These are phyloP conservation scores for Stylosanthes scabra DNA, from an alignment of 331 rosid genomes.

Conservation along the genomic window DNA sequence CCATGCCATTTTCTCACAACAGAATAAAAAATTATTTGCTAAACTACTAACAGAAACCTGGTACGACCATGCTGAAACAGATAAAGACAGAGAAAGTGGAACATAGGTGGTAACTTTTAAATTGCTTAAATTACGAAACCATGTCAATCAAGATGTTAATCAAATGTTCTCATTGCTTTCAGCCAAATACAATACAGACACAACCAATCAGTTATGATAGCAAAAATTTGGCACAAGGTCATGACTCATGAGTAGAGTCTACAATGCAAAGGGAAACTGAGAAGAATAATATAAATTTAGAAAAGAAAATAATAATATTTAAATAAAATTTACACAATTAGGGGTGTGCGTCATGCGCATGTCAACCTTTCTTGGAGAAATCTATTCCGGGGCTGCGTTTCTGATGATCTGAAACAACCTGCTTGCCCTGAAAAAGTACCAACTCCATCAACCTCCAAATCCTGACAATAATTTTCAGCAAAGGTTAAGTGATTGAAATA, in stretches of 20 bases:
- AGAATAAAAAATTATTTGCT: neutral
- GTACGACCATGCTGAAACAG: slow-evolving; percentile 13
- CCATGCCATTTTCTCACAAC: no score
- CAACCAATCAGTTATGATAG: slow-evolving; percentile 6
- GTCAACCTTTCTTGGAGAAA: slow-evolving; percentile 77
- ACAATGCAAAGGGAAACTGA: neutral
- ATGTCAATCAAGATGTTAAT: slow-evolving; percentile 15
- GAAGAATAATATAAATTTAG: no score
- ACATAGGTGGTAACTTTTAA: neutral
- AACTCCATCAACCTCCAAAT: slow-evolving; percentile 40
- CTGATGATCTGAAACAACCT: slow-evolving; percentile 38
- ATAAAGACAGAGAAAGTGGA: neutral
- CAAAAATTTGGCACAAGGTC: slow-evolving; percentile 15
- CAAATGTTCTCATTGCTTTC: neutral
- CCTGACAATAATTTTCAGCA: slow-evolving; percentile 53
- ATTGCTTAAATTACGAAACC: slow-evolving; percentile 13
- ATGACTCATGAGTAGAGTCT: slow-evolving; percentile 29
- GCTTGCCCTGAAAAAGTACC: slow-evolving; percentile 38
- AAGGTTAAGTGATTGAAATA: slow-evolving; percentile 33
- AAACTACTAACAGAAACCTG: slow-evolving; percentile 17
- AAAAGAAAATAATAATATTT: no score
- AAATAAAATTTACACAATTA: neutral
- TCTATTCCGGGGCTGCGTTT: slow-evolving; percentile 57
- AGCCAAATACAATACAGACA: slow-evolving; percentile 19
- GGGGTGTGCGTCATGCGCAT: neutral